These are phyloP conservation scores for Gossypium trilobum DNA, from an alignment of 441 rosid genomes.

Conservation along the genomic window DNA sequence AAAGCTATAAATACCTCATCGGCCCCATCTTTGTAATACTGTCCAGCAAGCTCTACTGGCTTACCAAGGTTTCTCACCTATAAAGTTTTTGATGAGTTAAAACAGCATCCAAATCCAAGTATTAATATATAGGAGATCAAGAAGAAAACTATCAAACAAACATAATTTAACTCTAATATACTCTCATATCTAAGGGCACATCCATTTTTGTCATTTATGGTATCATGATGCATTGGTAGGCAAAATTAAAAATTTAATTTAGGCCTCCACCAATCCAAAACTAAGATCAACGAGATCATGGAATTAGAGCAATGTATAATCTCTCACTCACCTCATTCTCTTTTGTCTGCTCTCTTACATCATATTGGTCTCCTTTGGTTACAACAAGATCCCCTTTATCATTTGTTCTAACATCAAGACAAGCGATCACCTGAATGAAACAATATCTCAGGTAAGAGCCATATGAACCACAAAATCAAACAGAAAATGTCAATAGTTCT, in stretches of 20 bases:
- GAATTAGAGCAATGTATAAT: neutral
- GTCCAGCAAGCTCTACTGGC: constrained; percentile 85
- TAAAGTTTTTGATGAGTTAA: constrained; percentile 14
- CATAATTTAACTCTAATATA: neutral
- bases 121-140: neutral
- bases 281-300: neutral
- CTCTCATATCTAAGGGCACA: neutral
- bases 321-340: constrained; percentile 65
- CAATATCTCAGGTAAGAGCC: constrained; percentile 1
- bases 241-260: neutral
- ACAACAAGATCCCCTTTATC: constrained; percentile 95
- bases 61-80: constrained; percentile 98
- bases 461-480: neutral
- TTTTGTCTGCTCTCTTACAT: constrained; percentile 70
- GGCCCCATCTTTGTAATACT: constrained; percentile 86
- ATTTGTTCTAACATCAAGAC: constrained; percentile 93
- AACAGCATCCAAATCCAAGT: neutral
- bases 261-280: neutral
- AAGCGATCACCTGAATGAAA: constrained; percentile 67
- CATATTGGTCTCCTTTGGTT: constrained; percentile 95
- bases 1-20: constrained; percentile 59
- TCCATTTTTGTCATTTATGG: neutral
- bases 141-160: neutral
- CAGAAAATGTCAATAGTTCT: neutral
- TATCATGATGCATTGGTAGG: neutral